Base-by-base conservation (phyloP, 768 basidiomycete genomes). In the Tylopilus sp. region DNA sequence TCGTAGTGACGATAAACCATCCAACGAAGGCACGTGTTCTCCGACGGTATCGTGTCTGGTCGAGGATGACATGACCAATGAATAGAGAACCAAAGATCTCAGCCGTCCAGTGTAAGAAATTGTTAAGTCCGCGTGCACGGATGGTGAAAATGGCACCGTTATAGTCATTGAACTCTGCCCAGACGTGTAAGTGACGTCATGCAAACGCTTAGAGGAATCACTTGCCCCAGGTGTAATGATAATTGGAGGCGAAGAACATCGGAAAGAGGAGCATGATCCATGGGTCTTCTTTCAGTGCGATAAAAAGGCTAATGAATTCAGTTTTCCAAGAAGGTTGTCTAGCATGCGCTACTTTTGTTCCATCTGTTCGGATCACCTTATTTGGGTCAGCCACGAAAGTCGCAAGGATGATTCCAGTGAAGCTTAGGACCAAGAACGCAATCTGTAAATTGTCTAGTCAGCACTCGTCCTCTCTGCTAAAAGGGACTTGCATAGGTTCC, bases 161-260 rank as follows among this genome's bases (percentile, higher is more conserved):
- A 13, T 31, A 31, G 31, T 31, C 31, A 15, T 31, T 31, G 31
- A 31, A 31, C 3, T 31, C 31, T 31, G 31, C 15, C 12, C 26
- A 26, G 26, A 26, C 9, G 28, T 8, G 28, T 28, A 10, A 28
- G 25, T 26, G 4, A 26, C 8, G 11, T 31, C 31, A 31, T 13
- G 31, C 31, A 31, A 31, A 13, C 3, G 12, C 31, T 13, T 31
- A 15, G 31, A 31, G 15, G 15, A 12, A 31, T 5, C 9, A 28
- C 28, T 28, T 28, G 88, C 87, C 86, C 86, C 86, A 90, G 11
- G 88, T 81, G 62, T 88, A 89, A 71, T 90, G 90, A 80, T 85
- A 91, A 65, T 91, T 91, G 47, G 83, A 85, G 6, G 86, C 80
- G 48, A 89, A 79, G 69, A 91, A 91, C 84, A 91, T 86, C 28